Base-by-base conservation (phyloP, 2,329 filamentous ascomycete genomes). In the Lachnellula occidentalis region DNA sequence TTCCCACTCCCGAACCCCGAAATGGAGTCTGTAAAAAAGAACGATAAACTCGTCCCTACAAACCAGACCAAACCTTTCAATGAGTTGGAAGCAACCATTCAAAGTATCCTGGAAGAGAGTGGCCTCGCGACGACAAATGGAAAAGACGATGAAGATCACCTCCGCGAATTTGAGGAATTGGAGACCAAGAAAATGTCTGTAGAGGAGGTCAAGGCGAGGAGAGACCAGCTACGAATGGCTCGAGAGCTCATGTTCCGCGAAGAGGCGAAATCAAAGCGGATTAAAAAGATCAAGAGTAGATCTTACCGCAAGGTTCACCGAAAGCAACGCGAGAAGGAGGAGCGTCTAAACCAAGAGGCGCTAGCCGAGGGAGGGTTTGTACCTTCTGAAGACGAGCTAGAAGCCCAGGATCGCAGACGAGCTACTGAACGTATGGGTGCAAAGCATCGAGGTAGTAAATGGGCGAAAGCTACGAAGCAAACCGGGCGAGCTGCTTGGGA, bases 281-380 rank as follows among this genome's bases (percentile, higher is more conserved):
- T 99, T 73, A 96, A 96, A 75, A 97, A 97, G 77, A 99, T 99
- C 75, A 99, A 99, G 78, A 95, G 89, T 69, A 99, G 96, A 71
- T 83, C 91, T 0, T 99, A 95, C 69, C 88, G 92, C 53, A 86
- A 92, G 45, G 87, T 97, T 14, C 92, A 97, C 72, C 85, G 92
- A 37, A 96, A 87, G 68, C 88, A 88, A 67, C 77, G 82, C 14
- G 81, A 86, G 67, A 78, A 77, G 59, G 67, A 80, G 56, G 77
- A 80, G 48, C 73, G 82, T 57, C 73, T 78, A 48, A 82, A 86
- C 61, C 74, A 76, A 52, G 76, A 82, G 55, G 78, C 79, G 39
- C 71, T 85, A 50, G 74, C 76, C 46, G 81, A 82, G 49, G 79
- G 79, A 17, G 82, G 81, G 3, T 74, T 83, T 49, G 77, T 83